Percentiles rank a stretch among this genome's conserved stretches.
Evolutionary conservation across 2,329 filamentous ascomycete species (phyloP).

Genomic region (Fusarium nygamai): DNA sequence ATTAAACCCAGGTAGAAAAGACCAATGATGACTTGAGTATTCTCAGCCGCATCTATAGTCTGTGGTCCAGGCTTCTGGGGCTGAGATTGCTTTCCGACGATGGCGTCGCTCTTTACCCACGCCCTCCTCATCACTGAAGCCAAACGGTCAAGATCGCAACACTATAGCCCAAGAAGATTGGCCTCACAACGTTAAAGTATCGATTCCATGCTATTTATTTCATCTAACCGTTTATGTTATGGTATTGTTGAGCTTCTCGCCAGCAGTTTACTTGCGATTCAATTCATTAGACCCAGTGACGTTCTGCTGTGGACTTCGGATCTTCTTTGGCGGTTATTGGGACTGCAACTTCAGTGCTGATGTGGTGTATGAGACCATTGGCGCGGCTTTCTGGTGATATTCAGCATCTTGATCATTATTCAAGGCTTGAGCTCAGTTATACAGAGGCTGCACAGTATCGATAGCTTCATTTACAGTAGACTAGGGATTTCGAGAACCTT

Average conservation of each 20-base stretch:
- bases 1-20: too few species aligned
- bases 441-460: not conserved
- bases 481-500: not conserved
- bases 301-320: not conserved
- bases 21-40: not conserved
- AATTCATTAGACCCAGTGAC: not conserved
- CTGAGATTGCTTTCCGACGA: not conserved
- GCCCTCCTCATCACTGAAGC: not conserved
- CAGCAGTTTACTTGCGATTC: not conserved
- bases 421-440: not conserved
- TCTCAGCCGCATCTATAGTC: not conserved
- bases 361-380: accelerated
- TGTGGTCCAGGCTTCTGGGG: not conserved
- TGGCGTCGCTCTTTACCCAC: not conserved
- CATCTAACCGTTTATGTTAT: too few species aligned
- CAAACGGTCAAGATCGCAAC: not conserved
- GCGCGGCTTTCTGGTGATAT: not conserved
- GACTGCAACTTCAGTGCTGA: not conserved
- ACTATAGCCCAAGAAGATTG: not conserved
- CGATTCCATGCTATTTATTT: too few species aligned
- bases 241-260: not conserved
- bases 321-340: accelerated
- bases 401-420: not conserved
- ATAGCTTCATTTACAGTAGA: not conserved
- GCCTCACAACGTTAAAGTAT: too few species aligned